Evolutionary conservation across 2,329 filamentous ascomycete species (phyloP).

Genomic region (Penicillium sp.): DNA sequence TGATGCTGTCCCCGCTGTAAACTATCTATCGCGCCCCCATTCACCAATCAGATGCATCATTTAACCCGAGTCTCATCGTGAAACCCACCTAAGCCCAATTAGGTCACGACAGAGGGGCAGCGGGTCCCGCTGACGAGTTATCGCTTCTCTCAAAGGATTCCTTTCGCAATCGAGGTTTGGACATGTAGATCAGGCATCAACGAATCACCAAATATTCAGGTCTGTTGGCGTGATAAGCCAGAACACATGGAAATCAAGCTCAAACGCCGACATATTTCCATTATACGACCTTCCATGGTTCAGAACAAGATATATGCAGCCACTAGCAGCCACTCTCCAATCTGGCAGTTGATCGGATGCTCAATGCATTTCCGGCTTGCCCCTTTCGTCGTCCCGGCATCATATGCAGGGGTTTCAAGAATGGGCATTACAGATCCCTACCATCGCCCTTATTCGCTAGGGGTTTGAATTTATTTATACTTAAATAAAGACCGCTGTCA

Average conservation of each 20-base stretch:
- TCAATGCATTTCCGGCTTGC: conserved; percentile 15
- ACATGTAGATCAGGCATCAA: background rate
- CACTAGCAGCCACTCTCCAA: background rate
- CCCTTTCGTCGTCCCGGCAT: conserved; percentile 18
- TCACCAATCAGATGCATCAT: background rate
- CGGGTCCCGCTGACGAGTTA: conserved; percentile 22
- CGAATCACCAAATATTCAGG: background rate
- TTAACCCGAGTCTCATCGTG: conserved; percentile 19
- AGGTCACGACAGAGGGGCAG: conserved; percentile 7
- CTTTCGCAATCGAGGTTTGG: background rate
- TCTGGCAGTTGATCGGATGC: conserved; percentile 15
- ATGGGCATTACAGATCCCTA: conserved; percentile 1
- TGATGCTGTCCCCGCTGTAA: background rate
- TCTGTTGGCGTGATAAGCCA: background rate
- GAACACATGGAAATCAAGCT: background rate
- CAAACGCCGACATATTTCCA: too few species aligned
- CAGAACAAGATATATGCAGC: background rate
- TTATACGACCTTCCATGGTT: too few species aligned
- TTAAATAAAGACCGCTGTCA: background rate
- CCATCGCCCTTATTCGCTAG: background rate
- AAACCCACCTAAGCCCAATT: conserved; percentile 20
- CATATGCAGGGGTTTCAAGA: background rate
- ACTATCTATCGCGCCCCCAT: conserved; percentile 1
- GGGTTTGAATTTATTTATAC: background rate
- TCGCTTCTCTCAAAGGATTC: background rate